Evolutionary conservation across 495 filamentous ascomycete genomes (phyloP), one percentile per base, ranked within the genome.

Genomic region (Friedmanniomyces simplex): DNA sequence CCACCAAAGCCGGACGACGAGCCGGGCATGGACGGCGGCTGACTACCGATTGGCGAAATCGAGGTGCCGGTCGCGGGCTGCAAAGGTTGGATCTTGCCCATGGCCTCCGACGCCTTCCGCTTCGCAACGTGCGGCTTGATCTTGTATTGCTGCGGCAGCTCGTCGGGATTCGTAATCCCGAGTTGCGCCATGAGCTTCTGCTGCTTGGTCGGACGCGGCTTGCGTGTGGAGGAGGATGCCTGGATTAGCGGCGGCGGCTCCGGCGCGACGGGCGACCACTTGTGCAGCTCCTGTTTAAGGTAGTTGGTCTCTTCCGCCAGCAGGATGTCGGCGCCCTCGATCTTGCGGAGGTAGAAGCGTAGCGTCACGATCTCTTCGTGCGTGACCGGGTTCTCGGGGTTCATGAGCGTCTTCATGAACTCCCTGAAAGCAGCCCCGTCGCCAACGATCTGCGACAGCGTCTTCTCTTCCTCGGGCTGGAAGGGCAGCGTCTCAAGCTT

Each of bases 341-440:
- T 93, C 74, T 99, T 99, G 47, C 93, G 88, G 30, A 99, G 78
- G 62, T 96, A 96, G 73, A 99, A 99, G n/a, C 95, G 84, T 73
- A 96, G 84, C 0, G 84, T 88, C 12, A 87, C 83, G 7, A 88
- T 82, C 70, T 99, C 94, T 59, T 90, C 86, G 8, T 84, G 82
- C 0, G 88, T 95, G 12, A 82, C 82, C 24, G 56, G 63, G 64
- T 89, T 82, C 6, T 87, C 76, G 1, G 84, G 84, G 67, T 89
- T 94, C 68, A 90, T 89, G 71, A 88, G 85, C 36, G 78, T 74
- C 43, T 81, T 77, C 42, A 99, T 82, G 67, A 89, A 93, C 52
- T 86, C 81, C 42, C 93, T 81, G 73, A 97, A 99, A 2, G 81
- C 79, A 54, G 80, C 79, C 0, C 91, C 94, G 58, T 88, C 85